These are phyloP conservation scores for Triticum monococcum DNA, from an alignment of 176 grass and related monocot genomes.

Conservation along the genomic window DNA sequence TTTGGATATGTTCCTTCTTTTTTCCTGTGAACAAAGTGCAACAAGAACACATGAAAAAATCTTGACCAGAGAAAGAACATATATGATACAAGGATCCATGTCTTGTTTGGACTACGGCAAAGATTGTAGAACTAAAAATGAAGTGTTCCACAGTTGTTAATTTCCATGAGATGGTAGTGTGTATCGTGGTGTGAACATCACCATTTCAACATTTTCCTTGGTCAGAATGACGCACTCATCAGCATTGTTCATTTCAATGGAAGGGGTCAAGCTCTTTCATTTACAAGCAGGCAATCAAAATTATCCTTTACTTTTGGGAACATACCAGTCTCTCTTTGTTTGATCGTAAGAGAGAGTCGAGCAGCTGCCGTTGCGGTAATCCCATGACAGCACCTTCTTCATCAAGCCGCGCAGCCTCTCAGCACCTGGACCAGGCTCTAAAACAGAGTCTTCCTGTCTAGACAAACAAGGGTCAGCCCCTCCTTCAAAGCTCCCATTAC, in stretches of 20 bases:
- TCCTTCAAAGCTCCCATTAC: constrained; percentile 47
- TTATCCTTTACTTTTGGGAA: constrained; percentile 35
- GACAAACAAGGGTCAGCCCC: constrained; percentile 59
- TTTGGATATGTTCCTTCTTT: too few relatives aligned
- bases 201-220: constrained; percentile 9
- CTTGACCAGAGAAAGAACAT: too few relatives aligned
- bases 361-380: constrained; percentile 76
- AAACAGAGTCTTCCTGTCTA: constrained; percentile 55
- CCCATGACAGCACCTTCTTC: constrained; percentile 62
- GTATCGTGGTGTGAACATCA: neutral
- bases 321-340: constrained; percentile 75
- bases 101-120: neutral
- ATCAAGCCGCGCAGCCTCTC: constrained; percentile 69
- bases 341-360: constrained; percentile 72
- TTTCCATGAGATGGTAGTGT: neutral
- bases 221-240: constrained; percentile 11
- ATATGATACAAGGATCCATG: neutral
- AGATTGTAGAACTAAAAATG: neutral
- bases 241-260: constrained; percentile 27
- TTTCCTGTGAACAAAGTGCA: too few relatives aligned
- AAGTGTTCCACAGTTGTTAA: neutral
- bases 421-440: constrained; percentile 61
- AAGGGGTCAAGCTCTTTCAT: constrained; percentile 36
- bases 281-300: constrained; percentile 26
- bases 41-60: too few relatives aligned